Conservation (phyloP, 495 filamentous ascomycete genomes). For the Lophiostoma macrostomum region DNA sequence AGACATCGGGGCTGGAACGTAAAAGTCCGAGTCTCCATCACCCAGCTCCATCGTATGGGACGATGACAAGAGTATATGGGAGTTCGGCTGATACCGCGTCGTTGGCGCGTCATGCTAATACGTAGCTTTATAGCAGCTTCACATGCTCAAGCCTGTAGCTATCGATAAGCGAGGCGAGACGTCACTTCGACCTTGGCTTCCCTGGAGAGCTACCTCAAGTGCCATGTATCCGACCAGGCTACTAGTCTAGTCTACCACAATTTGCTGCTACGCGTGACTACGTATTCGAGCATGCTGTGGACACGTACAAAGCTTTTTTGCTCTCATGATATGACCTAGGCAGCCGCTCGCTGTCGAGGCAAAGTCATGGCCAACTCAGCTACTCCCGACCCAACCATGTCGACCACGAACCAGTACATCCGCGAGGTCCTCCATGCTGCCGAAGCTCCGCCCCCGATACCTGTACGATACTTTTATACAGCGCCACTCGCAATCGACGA, state of each 20-base stretch:
- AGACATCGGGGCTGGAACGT: too few relatives aligned
- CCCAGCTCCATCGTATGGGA: too few relatives aligned
- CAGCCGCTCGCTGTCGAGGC: not conserved
- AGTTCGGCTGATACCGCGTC: too few relatives aligned
- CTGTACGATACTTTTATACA: slow-evolving; percentile 44
- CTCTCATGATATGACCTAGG: slow-evolving; percentile 1
- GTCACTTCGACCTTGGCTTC: too few relatives aligned
- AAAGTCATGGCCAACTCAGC: slow-evolving; percentile 4
- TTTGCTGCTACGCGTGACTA: not conserved
- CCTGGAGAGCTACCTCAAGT: too few relatives aligned
- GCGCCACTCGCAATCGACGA: slow-evolving; percentile 44
- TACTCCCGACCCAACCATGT: slow-evolving; percentile 14
- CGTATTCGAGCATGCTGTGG: not conserved
- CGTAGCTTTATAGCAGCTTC: too few relatives aligned
- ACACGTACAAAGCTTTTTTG: not conserved
- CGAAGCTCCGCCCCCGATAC: slow-evolving; percentile 39
- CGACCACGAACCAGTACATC: slow-evolving; percentile 35
- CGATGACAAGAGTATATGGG: too few relatives aligned
- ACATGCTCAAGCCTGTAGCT: too few relatives aligned
- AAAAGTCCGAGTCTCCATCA: too few relatives aligned
- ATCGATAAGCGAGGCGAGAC: too few relatives aligned
- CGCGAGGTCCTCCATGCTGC: slow-evolving; percentile 37
- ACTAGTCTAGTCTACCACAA: not conserved
- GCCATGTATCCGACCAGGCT: too few relatives aligned
- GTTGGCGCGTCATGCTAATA: too few relatives aligned